Conservation (phyloP, 176 grass and related monocot species). For the Paspalum notatum region DNA sequence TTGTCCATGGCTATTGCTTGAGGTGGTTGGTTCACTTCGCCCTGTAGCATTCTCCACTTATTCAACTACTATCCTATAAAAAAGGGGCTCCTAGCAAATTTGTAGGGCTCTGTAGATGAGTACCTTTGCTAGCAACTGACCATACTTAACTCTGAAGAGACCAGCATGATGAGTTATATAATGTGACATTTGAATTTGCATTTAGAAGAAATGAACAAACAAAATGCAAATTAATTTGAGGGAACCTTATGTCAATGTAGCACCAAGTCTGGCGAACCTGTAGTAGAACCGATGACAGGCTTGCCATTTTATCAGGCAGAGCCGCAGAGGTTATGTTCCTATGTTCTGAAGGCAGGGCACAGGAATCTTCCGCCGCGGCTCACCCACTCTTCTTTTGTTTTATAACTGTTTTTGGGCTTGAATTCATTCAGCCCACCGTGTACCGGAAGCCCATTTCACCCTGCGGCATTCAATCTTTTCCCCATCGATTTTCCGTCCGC, state of each 20-base stretch:
- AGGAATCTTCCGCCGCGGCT: too few species aligned
- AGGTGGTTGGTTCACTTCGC: constrained; percentile 41
- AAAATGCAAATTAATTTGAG: background rate
- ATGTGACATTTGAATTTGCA: background rate
- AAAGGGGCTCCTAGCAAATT: background rate
- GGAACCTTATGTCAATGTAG: background rate
- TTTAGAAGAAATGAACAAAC: background rate
- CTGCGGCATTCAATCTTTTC: too few species aligned
- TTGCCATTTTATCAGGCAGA: too few species aligned
- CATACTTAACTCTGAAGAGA: background rate
- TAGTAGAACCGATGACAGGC: background rate
- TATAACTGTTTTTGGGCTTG: too few species aligned
- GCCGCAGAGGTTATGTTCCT: too few species aligned
- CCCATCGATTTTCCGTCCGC: too few species aligned
- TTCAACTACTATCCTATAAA: constrained; percentile 40
- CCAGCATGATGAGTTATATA: background rate
- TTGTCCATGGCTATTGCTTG: constrained; percentile 47
- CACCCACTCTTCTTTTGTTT: too few species aligned
- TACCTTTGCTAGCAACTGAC: background rate
- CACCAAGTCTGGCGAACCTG: background rate
- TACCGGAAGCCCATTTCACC: too few species aligned
- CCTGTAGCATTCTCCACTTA: constrained; percentile 45
- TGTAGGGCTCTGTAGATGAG: background rate
- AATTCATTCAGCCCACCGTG: too few species aligned
- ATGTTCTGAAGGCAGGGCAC: background rate